These are phyloP conservation scores for Talaromyces pinophilus DNA, from an alignment of 2,329 filamentous ascomycete genomes.

Conservation along the genomic window DNA sequence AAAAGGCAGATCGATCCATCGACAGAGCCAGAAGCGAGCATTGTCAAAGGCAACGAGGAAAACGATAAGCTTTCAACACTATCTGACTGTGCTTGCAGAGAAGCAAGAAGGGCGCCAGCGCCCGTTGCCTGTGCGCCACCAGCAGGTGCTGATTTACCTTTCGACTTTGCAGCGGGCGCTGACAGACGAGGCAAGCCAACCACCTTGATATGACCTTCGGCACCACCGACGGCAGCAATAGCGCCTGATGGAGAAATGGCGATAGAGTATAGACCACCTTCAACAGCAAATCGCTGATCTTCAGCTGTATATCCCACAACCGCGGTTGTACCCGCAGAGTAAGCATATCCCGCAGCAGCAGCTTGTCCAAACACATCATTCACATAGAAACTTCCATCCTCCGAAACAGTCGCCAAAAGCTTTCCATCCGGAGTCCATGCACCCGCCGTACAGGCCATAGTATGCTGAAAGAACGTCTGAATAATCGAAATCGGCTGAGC, in stretches of 20 bases:
- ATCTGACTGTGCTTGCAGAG: slow-evolving; percentile 75
- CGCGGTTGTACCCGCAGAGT: slow-evolving; percentile 59
- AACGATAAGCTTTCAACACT: slow-evolving; percentile 75
- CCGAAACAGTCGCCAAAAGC: slow-evolving; percentile 81
- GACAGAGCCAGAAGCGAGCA: slow-evolving; percentile 64
- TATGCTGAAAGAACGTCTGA: slow-evolving; percentile 91
- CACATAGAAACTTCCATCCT: slow-evolving; percentile 85
- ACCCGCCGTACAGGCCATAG: slow-evolving; percentile 80
- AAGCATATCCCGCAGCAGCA: slow-evolving; percentile 62
- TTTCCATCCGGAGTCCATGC: slow-evolving; percentile 87
- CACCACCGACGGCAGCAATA: slow-evolving; percentile 83
- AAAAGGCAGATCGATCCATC: slow-evolving; percentile 77
- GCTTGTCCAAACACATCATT: slow-evolving; percentile 88
- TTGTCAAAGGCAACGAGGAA: slow-evolving; percentile 60
- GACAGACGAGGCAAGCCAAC: slow-evolving; percentile 73
- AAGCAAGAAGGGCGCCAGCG: slow-evolving; percentile 74
- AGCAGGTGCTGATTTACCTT: slow-evolving; percentile 51
- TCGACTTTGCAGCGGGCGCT: slow-evolving; percentile 50
- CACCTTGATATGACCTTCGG: slow-evolving; percentile 80
- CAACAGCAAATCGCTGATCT: slow-evolving; percentile 88
- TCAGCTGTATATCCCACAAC: slow-evolving; percentile 74
- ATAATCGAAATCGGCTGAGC: slow-evolving; percentile 72
- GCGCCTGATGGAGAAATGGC: slow-evolving; percentile 77
- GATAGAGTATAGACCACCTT: slow-evolving; percentile 87
- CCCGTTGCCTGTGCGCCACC: slow-evolving; percentile 43